Evolutionary conservation across 2,329 filamentous ascomycete species (phyloP).

Genomic region (Trichoderma gracile): DNA sequence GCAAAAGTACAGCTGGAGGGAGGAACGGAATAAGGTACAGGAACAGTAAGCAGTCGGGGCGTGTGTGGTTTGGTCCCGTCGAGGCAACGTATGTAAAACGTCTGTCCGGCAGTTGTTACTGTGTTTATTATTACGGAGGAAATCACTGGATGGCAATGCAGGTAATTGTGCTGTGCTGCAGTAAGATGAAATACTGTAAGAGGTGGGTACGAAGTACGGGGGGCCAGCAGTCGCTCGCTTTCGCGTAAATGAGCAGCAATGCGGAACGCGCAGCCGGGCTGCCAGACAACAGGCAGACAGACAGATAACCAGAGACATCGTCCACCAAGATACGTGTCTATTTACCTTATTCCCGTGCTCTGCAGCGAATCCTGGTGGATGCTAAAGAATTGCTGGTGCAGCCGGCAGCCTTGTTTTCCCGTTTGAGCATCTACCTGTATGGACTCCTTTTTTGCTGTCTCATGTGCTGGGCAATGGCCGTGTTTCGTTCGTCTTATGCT

Average conservation of each 20-base stretch:
- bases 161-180: too few species aligned
- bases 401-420: conserved; percentile 29
- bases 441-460: too few species aligned
- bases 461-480: not conserved
- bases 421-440: too few species aligned
- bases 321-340: not conserved
- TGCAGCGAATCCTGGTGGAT: conserved; percentile 34
- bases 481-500: conserved; percentile 12
- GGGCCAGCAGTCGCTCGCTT: conserved; percentile 13
- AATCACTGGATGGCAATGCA: too few species aligned
- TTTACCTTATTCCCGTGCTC: conserved; percentile 4
- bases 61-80: too few species aligned
- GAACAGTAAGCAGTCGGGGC: too few species aligned
- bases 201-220: not conserved
- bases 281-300: not conserved
- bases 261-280: conserved; percentile 12
- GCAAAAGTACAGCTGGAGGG: not conserved
- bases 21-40: too few species aligned
- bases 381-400: conserved; percentile 40
- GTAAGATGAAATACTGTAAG: too few species aligned
- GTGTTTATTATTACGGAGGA: too few species aligned
- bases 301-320: too few species aligned
- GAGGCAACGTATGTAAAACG: too few species aligned
- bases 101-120: too few species aligned
- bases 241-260: conserved; percentile 23